These are phyloP conservation scores for Aspergillus clavatus DNA, from an alignment of 2,329 filamentous ascomycete genomes.

Conservation along the genomic window DNA sequence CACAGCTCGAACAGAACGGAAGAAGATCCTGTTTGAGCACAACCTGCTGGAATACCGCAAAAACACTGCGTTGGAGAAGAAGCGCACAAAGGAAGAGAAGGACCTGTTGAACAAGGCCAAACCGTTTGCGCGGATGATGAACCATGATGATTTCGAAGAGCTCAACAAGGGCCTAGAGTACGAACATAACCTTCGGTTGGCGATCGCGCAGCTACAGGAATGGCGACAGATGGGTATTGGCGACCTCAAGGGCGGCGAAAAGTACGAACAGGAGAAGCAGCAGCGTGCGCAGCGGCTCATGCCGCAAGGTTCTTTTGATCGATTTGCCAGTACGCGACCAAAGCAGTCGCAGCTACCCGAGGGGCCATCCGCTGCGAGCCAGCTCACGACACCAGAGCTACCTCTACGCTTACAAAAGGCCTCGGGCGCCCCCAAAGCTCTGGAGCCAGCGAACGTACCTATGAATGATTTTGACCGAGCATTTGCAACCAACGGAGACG, in stretches of 20 bases:
- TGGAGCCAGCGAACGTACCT: slow-evolving; percentile 31
- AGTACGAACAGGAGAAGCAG: slow-evolving; percentile 86
- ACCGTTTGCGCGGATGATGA: slow-evolving; percentile 96
- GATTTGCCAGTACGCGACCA: slow-evolving; percentile 69
- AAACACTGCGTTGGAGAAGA: slow-evolving; percentile 86
- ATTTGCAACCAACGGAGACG: slow-evolving; percentile 47
- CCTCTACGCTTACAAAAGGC: slow-evolving; percentile 55
- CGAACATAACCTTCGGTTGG: slow-evolving; percentile 84
- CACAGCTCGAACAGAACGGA: slow-evolving; percentile 85
- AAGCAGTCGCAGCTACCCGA: slow-evolving; percentile 66
- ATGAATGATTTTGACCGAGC: slow-evolving; percentile 52
- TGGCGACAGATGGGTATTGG: slow-evolving; percentile 84
- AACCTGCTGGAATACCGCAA: slow-evolving; percentile 89
- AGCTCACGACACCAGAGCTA: slow-evolving; percentile 74
- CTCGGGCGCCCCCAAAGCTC: slow-evolving; percentile 24
- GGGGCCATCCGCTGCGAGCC: slow-evolving; percentile 67
- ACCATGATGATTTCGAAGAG: slow-evolving; percentile 79
- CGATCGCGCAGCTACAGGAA: slow-evolving; percentile 85
- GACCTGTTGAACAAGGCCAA: slow-evolving; percentile 91
- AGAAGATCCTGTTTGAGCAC: slow-evolving; percentile 96
- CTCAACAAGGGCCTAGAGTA: slow-evolving; percentile 82
- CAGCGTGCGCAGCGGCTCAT: slow-evolving; percentile 60
- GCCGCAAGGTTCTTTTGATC: slow-evolving; percentile 77
- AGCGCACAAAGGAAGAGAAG: slow-evolving; percentile 88
- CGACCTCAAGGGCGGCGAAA: slow-evolving; percentile 79